These are phyloP conservation scores for Pisolithus marmoratus DNA, from an alignment of 768 basidiomycete genomes.

Conservation along the genomic window DNA sequence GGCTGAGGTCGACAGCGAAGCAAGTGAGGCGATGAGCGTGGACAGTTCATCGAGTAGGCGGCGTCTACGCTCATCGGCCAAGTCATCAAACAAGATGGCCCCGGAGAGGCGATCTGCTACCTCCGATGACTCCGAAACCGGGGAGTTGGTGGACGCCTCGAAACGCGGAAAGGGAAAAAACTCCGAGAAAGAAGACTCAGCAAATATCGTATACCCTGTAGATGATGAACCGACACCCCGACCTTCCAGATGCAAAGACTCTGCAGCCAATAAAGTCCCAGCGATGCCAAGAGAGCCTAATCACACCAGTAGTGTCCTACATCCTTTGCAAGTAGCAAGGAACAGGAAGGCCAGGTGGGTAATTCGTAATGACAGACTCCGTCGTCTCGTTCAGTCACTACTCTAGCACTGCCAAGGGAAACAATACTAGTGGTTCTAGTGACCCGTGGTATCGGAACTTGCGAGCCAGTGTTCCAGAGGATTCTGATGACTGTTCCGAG, in stretches of 20 bases:
- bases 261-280: not conserved
- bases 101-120: not conserved
- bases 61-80: constrained; percentile 1
- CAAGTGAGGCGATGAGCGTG: constrained; percentile 27
- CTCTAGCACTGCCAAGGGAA: not conserved
- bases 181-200: not conserved
- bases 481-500: constrained; percentile 15
- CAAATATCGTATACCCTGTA: constrained; percentile 1
- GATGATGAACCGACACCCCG: constrained; percentile 23
- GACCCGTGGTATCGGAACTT: constrained; percentile 9
- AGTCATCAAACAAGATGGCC: not conserved
- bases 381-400: not conserved
- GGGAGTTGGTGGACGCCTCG: not conserved
- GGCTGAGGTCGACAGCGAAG: constrained; percentile 6
- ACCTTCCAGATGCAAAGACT: constrained; percentile 8
- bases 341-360: constrained; percentile 11
- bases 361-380: not conserved
- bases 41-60: constrained; percentile 13
- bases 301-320: not conserved
- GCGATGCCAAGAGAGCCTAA: not conserved
- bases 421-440: not conserved
- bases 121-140: constrained; percentile 4
- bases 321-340: constrained; percentile 18
- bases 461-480: not conserved
- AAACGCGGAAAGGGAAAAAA: not conserved